Evolutionary conservation across 306 rosid species (phyloP).

Genomic region (Citrullus colocynthis): DNA sequence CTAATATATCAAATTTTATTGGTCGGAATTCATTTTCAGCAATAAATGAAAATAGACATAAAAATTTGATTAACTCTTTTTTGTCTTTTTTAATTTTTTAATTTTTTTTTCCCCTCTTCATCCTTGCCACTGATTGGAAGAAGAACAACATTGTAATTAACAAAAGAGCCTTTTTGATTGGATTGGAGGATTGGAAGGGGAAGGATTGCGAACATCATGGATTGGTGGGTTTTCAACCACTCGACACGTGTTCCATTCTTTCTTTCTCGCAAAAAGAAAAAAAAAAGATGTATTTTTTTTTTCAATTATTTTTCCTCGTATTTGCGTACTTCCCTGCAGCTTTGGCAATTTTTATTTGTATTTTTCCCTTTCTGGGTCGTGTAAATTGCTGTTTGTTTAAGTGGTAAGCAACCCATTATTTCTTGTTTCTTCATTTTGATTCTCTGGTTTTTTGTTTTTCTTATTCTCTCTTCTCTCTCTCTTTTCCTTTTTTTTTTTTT

Average conservation of each 20-base stretch:
- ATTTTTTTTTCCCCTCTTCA: not conserved
- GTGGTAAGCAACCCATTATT: slow-evolving; percentile 16
- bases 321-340: slow-evolving; percentile 1
- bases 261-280: not conserved
- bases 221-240: slow-evolving; percentile 46
- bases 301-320: not conserved
- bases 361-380: not conserved
- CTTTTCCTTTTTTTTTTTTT: not conserved
- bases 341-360: not conserved
- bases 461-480: slow-evolving; percentile 4
- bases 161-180: slow-evolving; percentile 9
- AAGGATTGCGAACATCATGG: slow-evolving; percentile 22
- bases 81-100: not conserved
- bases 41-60: not conserved
- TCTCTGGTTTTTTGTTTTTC: slow-evolving; percentile 9
- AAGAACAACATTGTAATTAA: not conserved
- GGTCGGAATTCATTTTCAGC: not conserved
- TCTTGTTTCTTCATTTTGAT: slow-evolving; percentile 13
- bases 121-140: not conserved
- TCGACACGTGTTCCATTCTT: slow-evolving; percentile 41
- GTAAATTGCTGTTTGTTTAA: not conserved
- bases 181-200: slow-evolving; percentile 37
- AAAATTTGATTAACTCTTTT: not conserved
- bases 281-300: not conserved
- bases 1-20: not conserved